Conservation (phyloP, 2,329 filamentous ascomycete genomes). For the Rhexocercosporidium sp. region DNA sequence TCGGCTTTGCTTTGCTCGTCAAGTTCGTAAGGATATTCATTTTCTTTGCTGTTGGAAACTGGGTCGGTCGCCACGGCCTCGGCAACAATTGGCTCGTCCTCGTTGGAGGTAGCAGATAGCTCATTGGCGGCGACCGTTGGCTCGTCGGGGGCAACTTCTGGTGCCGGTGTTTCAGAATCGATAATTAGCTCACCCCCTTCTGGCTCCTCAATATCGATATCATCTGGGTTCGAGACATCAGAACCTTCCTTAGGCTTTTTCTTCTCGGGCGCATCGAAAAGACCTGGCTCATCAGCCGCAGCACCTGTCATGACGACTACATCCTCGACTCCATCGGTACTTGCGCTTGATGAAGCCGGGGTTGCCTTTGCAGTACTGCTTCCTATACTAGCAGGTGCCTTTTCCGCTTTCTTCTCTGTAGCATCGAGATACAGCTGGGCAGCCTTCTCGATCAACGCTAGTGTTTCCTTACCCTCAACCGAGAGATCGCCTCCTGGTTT, state of each 20-base stretch:
- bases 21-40: background rate
- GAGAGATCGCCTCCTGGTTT: slow-evolving; percentile 43
- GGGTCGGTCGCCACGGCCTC: background rate
- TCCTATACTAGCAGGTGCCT: slow-evolving; percentile 20
- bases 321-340: slow-evolving; percentile 21
- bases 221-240: slow-evolving; percentile 42
- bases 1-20: background rate
- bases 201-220: slow-evolving; percentile 41
- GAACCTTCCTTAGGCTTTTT: slow-evolving; percentile 23
- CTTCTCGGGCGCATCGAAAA: slow-evolving; percentile 35
- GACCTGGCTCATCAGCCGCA: slow-evolving; percentile 27
- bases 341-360: slow-evolving; percentile 29
- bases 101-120: too few species aligned
- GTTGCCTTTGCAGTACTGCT: slow-evolving; percentile 30
- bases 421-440: slow-evolving; percentile 53
- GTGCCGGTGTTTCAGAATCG: slow-evolving; percentile 33
- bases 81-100: background rate
- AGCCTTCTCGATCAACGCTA: slow-evolving; percentile 57
- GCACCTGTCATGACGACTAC: slow-evolving; percentile 17
- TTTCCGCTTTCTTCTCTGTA: slow-evolving; percentile 15
- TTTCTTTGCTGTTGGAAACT: background rate
- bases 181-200: slow-evolving; percentile 35
- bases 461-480: slow-evolving; percentile 51
- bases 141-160: slow-evolving; percentile 1
- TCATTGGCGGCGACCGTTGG: background rate